Conservation (phyloP, 768 basidiomycete genomes). For the Pulveroboletus sp. region DNA sequence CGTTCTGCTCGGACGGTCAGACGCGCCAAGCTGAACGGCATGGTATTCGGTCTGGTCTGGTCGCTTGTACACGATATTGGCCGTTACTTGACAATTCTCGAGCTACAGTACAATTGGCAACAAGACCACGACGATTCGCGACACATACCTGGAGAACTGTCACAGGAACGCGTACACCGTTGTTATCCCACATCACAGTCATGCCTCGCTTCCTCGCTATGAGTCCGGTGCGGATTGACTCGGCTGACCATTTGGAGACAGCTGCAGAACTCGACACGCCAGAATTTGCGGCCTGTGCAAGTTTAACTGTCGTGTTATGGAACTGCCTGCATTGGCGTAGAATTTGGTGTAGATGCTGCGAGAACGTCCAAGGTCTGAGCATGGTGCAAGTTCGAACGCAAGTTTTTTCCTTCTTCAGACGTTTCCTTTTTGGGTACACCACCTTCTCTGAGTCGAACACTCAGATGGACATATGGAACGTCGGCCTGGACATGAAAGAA, state of each 20-base stretch:
- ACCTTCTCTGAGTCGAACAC: constrained; percentile 1
- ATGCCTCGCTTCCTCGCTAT: constrained; percentile 96
- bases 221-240: constrained; percentile 84
- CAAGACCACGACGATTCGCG: constrained; percentile 5
- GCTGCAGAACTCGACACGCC: constrained; percentile 20
- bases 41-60: constrained; percentile 74
- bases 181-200: constrained; percentile 89
- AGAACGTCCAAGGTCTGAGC: constrained; percentile 52
- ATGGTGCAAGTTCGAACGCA: constrained; percentile 32
- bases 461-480: constrained; percentile 69
- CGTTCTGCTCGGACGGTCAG: constrained; percentile 68
- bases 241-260: constrained; percentile 74
- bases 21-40: constrained; percentile 91
- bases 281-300: constrained; percentile 24
- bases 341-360: constrained; percentile 36
- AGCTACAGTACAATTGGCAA: constrained; percentile 43
- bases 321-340: constrained; percentile 37
- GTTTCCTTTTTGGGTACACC: constrained; percentile 19
- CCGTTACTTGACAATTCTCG: constrained; percentile 88
- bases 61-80: constrained; percentile 64
- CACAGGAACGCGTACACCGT: constrained; percentile 84
- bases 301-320: constrained; percentile 40
- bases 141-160: constrained; percentile 86
- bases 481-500: constrained; percentile 57
- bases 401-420: neutral